Evolutionary conservation across 176 grass and related monocot species (phyloP).

Genomic region (Phoenix roebelenii): DNA sequence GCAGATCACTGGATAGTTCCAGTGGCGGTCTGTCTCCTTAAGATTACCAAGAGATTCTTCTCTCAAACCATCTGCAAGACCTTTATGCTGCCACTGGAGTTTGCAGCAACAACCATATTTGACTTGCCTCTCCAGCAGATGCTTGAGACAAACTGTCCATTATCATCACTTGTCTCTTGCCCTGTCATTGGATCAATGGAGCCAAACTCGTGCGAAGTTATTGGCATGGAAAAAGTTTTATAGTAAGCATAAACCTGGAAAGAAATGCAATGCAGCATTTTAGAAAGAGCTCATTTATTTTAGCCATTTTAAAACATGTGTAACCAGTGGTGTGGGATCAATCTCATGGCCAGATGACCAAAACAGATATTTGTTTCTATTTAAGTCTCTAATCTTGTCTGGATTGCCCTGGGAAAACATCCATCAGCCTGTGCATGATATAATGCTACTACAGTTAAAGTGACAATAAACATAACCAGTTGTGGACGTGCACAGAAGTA

Average conservation of each 20-base stretch:
- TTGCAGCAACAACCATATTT: conserved; percentile 91
- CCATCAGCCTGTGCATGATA: too few species aligned
- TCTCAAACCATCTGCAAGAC: conserved; percentile 80
- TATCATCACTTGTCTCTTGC: conserved; percentile 73
- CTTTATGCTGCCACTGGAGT: conserved; percentile 90
- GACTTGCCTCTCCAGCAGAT: conserved; percentile 88
- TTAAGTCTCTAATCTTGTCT: too few species aligned
- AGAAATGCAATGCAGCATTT: conserved; percentile 15
- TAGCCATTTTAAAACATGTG: too few species aligned
- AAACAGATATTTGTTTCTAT: too few species aligned
- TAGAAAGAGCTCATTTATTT: background rate
- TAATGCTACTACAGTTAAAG: too few species aligned
- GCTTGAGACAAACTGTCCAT: conserved; percentile 78
- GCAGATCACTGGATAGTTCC: too few species aligned
- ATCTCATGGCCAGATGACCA: too few species aligned
- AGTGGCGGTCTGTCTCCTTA: too few species aligned
- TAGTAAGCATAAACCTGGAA: conserved; percentile 91
- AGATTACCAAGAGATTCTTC: background rate
- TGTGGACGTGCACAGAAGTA: too few species aligned
- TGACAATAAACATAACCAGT: too few species aligned
- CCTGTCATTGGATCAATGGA: conserved; percentile 76
- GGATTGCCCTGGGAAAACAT: too few species aligned
- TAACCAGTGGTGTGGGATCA: too few species aligned
- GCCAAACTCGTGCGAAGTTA: conserved; percentile 88
- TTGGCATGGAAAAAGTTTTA: conserved; percentile 93